Conservation (phyloP, 768 basidiomycete species). For the Boletus vinaceobasis region DNA sequence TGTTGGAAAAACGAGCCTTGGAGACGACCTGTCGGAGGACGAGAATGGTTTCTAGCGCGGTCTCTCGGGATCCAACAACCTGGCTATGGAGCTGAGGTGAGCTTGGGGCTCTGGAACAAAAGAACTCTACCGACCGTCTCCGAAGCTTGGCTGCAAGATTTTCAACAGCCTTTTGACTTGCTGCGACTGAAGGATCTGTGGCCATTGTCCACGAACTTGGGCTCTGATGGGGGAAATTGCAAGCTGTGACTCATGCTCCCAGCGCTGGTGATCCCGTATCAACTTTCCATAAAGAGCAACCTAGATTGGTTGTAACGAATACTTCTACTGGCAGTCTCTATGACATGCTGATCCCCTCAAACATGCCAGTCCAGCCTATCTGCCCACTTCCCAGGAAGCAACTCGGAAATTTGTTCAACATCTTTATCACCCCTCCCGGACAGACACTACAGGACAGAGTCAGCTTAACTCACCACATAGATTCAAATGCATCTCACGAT, state of each 20-base stretch:
- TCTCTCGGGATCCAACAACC: slow-evolving; percentile 84
- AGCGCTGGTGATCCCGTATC: neutral
- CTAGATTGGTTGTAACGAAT: too few relatives aligned
- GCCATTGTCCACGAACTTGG: slow-evolving; percentile 35
- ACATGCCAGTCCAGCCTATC: slow-evolving; percentile 93
- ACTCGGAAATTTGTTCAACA: slow-evolving; percentile 92
- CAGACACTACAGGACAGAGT: slow-evolving; percentile 56
- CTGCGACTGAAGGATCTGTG: slow-evolving; percentile 35
- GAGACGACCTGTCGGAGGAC: slow-evolving; percentile 89
- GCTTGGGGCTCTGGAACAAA: slow-evolving; percentile 34
- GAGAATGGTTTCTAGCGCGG: slow-evolving; percentile 85
- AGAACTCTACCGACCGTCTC: slow-evolving; percentile 54
- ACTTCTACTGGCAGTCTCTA: neutral
- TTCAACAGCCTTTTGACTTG: slow-evolving; percentile 62
- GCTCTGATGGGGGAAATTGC: neutral
- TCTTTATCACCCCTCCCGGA: slow-evolving; percentile 98
- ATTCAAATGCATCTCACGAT: slow-evolving; percentile 56
- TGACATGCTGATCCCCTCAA: slow-evolving; percentile 15
- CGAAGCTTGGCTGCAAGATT: slow-evolving; percentile 65
- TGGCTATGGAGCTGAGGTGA: slow-evolving; percentile 51
- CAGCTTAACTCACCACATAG: slow-evolving; percentile 4
- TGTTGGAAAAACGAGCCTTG: slow-evolving; percentile 78
- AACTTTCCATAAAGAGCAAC: slow-evolving; percentile 18
- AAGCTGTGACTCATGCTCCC: slow-evolving; percentile 11
- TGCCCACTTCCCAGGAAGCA: slow-evolving; percentile 92